phyloP scores from a whole-genome alignment of 495 filamentous ascomycete species.

The Aspergillus baeticus region DNA sequence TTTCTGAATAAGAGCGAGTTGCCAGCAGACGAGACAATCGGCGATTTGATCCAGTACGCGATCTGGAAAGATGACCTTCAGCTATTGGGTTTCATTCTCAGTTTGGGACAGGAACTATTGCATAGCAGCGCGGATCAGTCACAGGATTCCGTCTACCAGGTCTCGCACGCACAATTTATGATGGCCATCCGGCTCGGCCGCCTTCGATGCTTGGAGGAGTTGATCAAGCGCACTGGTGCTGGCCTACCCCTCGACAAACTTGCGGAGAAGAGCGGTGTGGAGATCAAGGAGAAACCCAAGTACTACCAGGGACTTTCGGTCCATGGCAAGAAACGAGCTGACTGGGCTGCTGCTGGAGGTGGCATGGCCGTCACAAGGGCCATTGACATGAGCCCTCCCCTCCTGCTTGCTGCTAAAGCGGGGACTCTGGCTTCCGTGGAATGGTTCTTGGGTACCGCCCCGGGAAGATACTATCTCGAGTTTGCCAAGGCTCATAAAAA shows the following conservation, averaged over 20 bases:
- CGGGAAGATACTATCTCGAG: constrained; percentile 57
- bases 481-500: constrained; percentile 58
- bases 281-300: constrained; percentile 54
- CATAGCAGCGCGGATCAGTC: constrained; percentile 18
- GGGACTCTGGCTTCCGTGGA: constrained; percentile 61
- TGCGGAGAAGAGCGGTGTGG: constrained; percentile 56
- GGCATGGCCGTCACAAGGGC: constrained; percentile 21
- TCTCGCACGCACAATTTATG: constrained; percentile 24
- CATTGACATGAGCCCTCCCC: constrained; percentile 44
- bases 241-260: constrained; percentile 65
- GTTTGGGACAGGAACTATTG: constrained; percentile 31
- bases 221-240: constrained; percentile 55
- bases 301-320: constrained; percentile 73
- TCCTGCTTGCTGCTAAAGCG: constrained; percentile 54
- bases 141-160: constrained; percentile 19
- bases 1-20: constrained; percentile 30
- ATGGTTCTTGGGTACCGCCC: constrained; percentile 69
- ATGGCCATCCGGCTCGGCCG: constrained; percentile 45
- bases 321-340: constrained; percentile 66
- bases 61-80: constrained; percentile 14
- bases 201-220: constrained; percentile 41
- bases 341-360: constrained; percentile 59
- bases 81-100: constrained; percentile 47
- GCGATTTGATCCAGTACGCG: constrained; percentile 15
- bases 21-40: background rate